Percentiles rank a stretch among this genome's conserved stretches.
Conservation (phyloP, 2,329 filamentous ascomycete species). For the Akanthomyces dipterigenus region DNA sequence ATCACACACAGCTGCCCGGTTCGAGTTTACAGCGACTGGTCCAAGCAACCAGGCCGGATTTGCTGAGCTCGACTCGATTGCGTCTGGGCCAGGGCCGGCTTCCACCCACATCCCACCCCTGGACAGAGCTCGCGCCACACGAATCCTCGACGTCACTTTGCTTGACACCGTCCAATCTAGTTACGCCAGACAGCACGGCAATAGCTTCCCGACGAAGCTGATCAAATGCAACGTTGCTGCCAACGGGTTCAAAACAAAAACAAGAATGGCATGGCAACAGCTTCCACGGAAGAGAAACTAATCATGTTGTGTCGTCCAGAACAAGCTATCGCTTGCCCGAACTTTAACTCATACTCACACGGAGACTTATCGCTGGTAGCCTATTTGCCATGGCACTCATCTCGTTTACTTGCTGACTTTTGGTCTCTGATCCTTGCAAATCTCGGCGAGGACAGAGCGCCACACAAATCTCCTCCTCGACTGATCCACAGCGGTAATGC, state of each 20-base stretch:
- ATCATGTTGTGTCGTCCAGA: background rate
- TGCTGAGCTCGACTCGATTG: background rate
- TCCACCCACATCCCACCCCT: background rate
- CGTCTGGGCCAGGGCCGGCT: background rate
- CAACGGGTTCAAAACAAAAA: background rate
- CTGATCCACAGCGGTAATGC: background rate
- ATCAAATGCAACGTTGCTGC: background rate
- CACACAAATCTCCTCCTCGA: background rate
- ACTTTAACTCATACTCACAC: background rate
- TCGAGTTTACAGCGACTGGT: background rate
- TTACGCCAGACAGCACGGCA: background rate
- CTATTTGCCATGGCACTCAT: too few relatives aligned
- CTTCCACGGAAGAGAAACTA: background rate
- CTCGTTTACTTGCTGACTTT: too few relatives aligned
- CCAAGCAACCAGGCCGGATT: background rate
- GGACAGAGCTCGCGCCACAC: background rate
- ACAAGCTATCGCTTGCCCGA: background rate
- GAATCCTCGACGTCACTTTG: constrained; percentile 5
- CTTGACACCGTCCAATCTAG: background rate
- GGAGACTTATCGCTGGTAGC: too few relatives aligned
- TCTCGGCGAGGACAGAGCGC: background rate
- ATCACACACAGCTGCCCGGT: background rate
- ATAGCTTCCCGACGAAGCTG: background rate
- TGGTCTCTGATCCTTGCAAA: background rate
- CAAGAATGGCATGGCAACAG: background rate